Evolutionary conservation across 805 yeast genomes (phyloP).

Genomic region (Candida xyloterini): DNA sequence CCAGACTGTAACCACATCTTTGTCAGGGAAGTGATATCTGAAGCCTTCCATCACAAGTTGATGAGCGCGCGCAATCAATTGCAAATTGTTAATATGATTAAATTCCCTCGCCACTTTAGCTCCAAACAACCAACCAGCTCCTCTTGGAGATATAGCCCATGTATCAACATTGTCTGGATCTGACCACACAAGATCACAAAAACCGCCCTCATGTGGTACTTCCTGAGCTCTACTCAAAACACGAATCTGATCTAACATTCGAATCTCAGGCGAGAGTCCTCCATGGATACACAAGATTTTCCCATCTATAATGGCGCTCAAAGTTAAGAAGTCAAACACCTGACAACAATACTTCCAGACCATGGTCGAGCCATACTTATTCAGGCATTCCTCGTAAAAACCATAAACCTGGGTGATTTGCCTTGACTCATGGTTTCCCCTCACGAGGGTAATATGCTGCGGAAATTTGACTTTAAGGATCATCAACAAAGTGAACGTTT

Average conservation of each 20-base stretch:
- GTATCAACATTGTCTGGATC: conserved; percentile 98
- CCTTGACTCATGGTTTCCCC: conserved; percentile 97
- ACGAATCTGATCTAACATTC: conserved; percentile 95
- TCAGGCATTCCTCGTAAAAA: conserved; percentile 91
- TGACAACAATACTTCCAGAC: conserved; percentile 97
- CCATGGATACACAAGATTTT: conserved; percentile 95
- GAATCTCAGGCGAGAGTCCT: conserved; percentile 93
- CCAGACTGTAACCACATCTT: conserved; percentile 93
- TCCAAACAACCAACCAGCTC: conserved; percentile 98
- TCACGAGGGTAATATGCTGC: conserved; percentile 77
- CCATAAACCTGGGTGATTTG: conserved; percentile 99
- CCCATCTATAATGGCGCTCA: conserved; percentile 96
- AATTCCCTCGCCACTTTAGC: conserved; percentile 91
- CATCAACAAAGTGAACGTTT: conserved; percentile 91
- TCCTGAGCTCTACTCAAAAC: conserved; percentile 95
- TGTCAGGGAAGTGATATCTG: conserved; percentile 92
- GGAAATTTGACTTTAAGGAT: conserved; percentile 75
- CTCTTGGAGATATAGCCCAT: conserved; percentile 97
- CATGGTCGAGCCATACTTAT: conserved; percentile 89
- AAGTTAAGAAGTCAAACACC: conserved; percentile 88
- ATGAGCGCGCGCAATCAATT: conserved; percentile 92
- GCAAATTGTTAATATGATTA: conserved; percentile 88
- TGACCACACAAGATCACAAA: conserved; percentile 96
- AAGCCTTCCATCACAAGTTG: conserved; percentile 99
- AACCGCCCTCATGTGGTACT: conserved; percentile 98